Conservation (phyloP, 768 basidiomycete species). For the Boletus tylopilopsis region DNA sequence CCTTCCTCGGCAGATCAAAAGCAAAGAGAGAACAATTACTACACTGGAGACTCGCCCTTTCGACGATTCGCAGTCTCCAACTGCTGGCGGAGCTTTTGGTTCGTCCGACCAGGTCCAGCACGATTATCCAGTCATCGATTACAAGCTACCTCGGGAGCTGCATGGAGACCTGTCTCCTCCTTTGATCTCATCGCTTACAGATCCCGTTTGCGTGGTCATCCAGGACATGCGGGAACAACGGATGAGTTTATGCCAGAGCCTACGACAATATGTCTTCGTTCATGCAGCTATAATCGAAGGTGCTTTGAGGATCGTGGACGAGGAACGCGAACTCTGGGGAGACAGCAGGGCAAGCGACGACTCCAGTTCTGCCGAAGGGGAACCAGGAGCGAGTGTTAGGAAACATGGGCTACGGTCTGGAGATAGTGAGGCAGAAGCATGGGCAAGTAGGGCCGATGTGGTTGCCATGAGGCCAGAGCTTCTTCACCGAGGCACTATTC, state of each 20-base stretch:
- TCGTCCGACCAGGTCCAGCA: constrained; percentile 9
- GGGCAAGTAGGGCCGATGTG: constrained; percentile 1
- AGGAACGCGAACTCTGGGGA: constrained; percentile 48
- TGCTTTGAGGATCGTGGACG: constrained; percentile 70
- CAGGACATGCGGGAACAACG: constrained; percentile 95
- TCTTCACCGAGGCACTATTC: neutral
- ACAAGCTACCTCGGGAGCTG: constrained; percentile 58
- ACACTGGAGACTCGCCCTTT: neutral
- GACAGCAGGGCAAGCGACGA: constrained; percentile 23
- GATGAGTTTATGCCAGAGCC: constrained; percentile 94
- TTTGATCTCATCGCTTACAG: constrained; percentile 57
- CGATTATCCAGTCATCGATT: constrained; percentile 40
- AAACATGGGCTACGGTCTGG: constrained; percentile 18
- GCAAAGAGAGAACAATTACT: neutral
- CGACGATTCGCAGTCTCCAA: neutral
- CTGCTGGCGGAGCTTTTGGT: neutral
- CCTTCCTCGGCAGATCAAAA: constrained; percentile 1
- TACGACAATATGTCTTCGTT: constrained; percentile 93
- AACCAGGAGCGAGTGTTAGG: constrained; percentile 1
- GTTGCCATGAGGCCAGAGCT: neutral
- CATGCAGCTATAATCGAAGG: constrained; percentile 85
- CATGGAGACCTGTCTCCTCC: constrained; percentile 54
- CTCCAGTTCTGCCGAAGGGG: constrained; percentile 10
- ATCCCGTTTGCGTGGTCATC: constrained; percentile 78
- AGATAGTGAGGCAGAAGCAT: constrained; percentile 10